A percentile compares a stretch with the other conserved stretches of the same genome.
Conservation (phyloP, 2,329 filamentous ascomycete genomes). For the Neofusicoccum laricinum region DNA sequence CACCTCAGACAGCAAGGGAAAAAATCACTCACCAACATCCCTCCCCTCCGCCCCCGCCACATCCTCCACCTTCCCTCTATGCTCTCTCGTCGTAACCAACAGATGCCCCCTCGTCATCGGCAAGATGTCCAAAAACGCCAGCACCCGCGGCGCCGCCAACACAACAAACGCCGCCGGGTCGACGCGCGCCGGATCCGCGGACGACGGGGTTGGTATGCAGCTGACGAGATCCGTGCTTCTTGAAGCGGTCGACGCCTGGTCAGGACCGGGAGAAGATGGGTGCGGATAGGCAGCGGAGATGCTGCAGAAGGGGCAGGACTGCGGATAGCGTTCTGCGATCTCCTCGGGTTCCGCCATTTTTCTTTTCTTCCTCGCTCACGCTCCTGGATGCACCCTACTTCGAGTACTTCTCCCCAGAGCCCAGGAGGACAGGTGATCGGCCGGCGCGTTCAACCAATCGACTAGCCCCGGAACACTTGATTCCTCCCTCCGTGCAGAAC, state of each 20-base stretch:
- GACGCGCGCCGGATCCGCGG: slow-evolving; percentile 29
- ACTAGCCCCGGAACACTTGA: no score
- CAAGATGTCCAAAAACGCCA: slow-evolving; percentile 92
- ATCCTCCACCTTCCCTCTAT: slow-evolving; percentile 75
- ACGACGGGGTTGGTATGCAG: slow-evolving; percentile 28
- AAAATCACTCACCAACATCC: slow-evolving; percentile 57
- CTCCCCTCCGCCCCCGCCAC: slow-evolving; percentile 60
- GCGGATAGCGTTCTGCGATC: slow-evolving; percentile 33
- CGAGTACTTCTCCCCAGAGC: neutral
- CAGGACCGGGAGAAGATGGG: no score
- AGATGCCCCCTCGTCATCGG: slow-evolving; percentile 82
- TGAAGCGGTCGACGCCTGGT: no score
- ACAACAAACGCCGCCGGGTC: slow-evolving; percentile 56
- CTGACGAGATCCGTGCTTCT: neutral
- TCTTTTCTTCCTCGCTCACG: neutral
- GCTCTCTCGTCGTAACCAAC: slow-evolving; percentile 73
- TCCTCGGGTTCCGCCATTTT: slow-evolving; percentile 5
- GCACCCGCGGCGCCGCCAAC: slow-evolving; percentile 70
- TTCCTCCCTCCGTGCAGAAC: no score
- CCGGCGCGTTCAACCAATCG: no score
- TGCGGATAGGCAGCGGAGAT: slow-evolving; percentile 52
- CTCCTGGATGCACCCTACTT: no score
- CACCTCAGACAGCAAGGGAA: no score
- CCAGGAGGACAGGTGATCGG: no score
- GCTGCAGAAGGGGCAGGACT: slow-evolving; percentile 57